Base-by-base conservation (phyloP, 1,284 basidiomycete genomes). In the Marasmius tenuissimus region DNA sequence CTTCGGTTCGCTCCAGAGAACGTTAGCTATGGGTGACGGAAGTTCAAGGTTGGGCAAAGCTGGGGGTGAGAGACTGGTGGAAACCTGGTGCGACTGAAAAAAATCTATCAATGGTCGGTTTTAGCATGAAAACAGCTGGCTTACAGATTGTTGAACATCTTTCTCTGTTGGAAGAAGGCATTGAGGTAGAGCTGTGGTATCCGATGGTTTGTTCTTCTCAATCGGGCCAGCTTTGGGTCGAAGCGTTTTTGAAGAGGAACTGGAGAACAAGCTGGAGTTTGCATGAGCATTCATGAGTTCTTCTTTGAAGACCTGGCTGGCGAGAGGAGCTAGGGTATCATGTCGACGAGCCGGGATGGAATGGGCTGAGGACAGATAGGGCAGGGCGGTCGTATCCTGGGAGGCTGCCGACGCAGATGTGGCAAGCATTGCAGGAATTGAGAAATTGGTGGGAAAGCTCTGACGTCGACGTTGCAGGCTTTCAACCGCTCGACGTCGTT, bases 291-390 rank as follows among this genome's bases (percentile, higher is more conserved):
- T 53, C 27, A 62, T 61, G 11, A 68, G 52, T 59, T 70, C 65
- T 62, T 67, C 57, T 53, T 66, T 65, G 62, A 71, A 66, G 20
- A 64, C 62, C 37, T 69, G 63, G 53, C 68, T 71, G 35, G 69
- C 69, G 14, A 70, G 63, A 6, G 70, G 68, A 47, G 63, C 58
- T 1, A 70, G 60, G 35, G 58, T 37, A 1, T 27, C 57, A 16
- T 51, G 51, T 49, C n/a, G 9, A n/a, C 22, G 22, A 10, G 37
- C 22, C 12, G 55, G 18, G 8, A 47, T n/a, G 16, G 45, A 47
- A 14, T 47, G 45, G 16, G 14, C 16, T 7, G 42, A 35, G 11
- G 27, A 4, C 47, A 38, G 6, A 12, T 40, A 37, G 16, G 59
- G 40, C 16, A 45, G 42, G 27, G 38, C 16, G 10, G 49, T 53